A percentile compares a stretch with the other conserved stretches of the same genome.
Conservation (phyloP, 148 eudicot genomes). For the Rhododendron ferrugineum region DNA sequence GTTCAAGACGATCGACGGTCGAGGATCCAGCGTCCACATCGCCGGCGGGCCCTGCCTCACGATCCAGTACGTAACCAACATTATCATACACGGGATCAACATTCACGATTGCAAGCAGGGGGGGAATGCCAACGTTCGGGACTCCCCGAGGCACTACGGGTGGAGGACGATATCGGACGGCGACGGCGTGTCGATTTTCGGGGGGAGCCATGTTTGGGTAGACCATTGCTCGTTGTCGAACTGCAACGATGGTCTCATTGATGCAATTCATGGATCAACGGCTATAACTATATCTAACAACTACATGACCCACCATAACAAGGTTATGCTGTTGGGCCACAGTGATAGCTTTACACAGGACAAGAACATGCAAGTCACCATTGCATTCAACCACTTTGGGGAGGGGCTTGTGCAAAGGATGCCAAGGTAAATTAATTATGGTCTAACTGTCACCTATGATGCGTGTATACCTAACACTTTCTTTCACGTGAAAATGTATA, state of each 20-base stretch:
- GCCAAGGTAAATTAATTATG: constrained; percentile 56
- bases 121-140: constrained; percentile 44
- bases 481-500: not conserved
- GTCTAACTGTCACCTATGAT: not conserved
- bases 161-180: constrained; percentile 62
- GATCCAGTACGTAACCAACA: constrained; percentile 49
- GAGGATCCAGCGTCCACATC: constrained; percentile 56
- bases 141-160: constrained; percentile 51
- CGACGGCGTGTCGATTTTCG: constrained; percentile 59
- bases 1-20: constrained; percentile 61
- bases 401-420: constrained; percentile 75
- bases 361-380: constrained; percentile 68
- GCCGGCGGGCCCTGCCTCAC: constrained; percentile 68
- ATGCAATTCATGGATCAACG: constrained; percentile 56
- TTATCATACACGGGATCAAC: constrained; percentile 52
- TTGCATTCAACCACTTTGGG: constrained; percentile 77
- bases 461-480: not conserved
- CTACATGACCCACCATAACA: constrained; percentile 54
- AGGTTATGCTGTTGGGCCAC: constrained; percentile 65
- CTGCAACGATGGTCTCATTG: constrained; percentile 57
- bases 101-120: constrained; percentile 53
- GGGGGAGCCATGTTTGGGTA: constrained; percentile 54
- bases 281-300: constrained; percentile 68
- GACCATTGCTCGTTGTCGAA: constrained; percentile 56
- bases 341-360: constrained; percentile 40